Evolutionary conservation across 1,139 yeast genomes (phyloP).

Genomic region (Taiozyma onychis): DNA sequence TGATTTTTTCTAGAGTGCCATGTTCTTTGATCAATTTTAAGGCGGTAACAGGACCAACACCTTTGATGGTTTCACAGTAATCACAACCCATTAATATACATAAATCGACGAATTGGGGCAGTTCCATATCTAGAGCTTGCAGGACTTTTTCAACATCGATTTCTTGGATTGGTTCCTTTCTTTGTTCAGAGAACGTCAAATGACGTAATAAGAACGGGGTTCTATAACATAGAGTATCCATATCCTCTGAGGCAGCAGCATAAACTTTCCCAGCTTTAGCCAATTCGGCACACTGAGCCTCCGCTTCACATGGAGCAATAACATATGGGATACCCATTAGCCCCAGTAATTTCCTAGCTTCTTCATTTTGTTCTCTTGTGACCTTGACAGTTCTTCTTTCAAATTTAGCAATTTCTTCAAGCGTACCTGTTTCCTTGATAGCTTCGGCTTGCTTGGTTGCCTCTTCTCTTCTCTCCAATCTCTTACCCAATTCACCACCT

Average conservation of each 20-base stretch:
- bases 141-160: slow-evolving; percentile 63
- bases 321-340: slow-evolving; percentile 95
- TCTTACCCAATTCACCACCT: slow-evolving; percentile 87
- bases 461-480: slow-evolving; percentile 75
- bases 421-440: slow-evolving; percentile 73
- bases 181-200: slow-evolving; percentile 88
- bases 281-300: slow-evolving; percentile 94
- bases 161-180: slow-evolving; percentile 90
- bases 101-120: slow-evolving; percentile 76
- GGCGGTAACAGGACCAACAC: slow-evolving; percentile 96
- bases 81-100: slow-evolving; percentile 96
- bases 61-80: slow-evolving; percentile 90
- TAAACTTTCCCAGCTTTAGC: slow-evolving; percentile 86
- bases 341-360: slow-evolving; percentile 71
- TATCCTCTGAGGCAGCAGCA: slow-evolving; percentile 98
- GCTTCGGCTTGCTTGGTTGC: slow-evolving; percentile 73
- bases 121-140: slow-evolving; percentile 68
- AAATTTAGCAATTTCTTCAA: slow-evolving; percentile 66
- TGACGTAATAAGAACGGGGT: slow-evolving; percentile 83
- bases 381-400: slow-evolving; percentile 89
- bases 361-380: slow-evolving; percentile 86
- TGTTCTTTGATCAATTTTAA: slow-evolving; percentile 82
- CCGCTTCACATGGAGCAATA: slow-evolving; percentile 97
- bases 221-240: slow-evolving; percentile 93
- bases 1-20: slow-evolving; percentile 70